phyloP scores from a whole-genome alignment of 306 rosid species.

The Vigna hirtella region DNA sequence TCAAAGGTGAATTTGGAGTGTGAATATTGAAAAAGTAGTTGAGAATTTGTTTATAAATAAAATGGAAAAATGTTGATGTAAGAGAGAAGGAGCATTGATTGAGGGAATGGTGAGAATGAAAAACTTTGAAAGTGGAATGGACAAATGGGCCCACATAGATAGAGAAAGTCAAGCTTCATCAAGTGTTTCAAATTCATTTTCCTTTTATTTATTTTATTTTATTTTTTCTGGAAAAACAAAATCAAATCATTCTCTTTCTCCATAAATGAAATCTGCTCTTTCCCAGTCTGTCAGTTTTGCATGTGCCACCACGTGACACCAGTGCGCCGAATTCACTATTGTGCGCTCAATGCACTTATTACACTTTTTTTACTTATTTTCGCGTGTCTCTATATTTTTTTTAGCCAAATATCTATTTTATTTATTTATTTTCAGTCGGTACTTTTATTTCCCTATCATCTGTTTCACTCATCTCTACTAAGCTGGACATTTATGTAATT shows the following conservation, averaged over 20 bases:
- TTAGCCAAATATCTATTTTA: no score
- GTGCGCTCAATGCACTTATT: background rate
- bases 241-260: constrained; percentile 8
- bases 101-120: background rate
- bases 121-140: background rate
- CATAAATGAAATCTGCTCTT: constrained; percentile 31
- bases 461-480: no score
- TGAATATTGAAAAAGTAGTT: background rate
- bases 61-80: background rate
- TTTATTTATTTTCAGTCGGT: no score
- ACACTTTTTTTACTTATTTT: background rate
- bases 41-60: background rate
- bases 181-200: background rate
- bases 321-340: constrained; percentile 30
- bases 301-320: constrained; percentile 41
- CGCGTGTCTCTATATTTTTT: no score
- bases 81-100: background rate
- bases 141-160: constrained; percentile 4
- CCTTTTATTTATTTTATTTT: background rate
- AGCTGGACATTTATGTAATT: no score
- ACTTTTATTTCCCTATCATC: no score
- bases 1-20: no score
- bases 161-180: constrained; percentile 22
- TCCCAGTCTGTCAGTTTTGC: constrained; percentile 35
- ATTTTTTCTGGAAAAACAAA: background rate